Base-by-base conservation (phyloP, 495 filamentous ascomycete genomes). In the Penicillium longicatenatum region DNA sequence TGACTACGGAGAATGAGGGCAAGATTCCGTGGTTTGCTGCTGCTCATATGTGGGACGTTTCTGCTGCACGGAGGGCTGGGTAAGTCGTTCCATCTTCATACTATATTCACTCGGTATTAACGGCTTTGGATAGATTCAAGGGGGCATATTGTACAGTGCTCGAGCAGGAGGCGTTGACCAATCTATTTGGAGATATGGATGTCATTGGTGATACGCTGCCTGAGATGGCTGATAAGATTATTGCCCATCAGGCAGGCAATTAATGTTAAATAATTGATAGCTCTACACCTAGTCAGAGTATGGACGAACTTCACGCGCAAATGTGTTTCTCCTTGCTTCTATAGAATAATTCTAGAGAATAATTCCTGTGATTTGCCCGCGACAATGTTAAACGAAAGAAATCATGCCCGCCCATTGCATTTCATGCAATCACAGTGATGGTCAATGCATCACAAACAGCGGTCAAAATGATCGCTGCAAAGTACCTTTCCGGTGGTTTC, bases 211-310 rank as follows among this genome's bases (percentile, higher is more conserved):
- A 70, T 30, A 75, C 67, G 26, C 48, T 81, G 17, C 54, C 63
- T 4, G 70, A 64, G 31, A 74, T 79, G 56, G 78, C 77, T 6
- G 63, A 72, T 9, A 75, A 70, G 55, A 69, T 79, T 17, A 69
- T 74, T 53, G 70, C 58, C 12, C 26, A 50, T 17, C 64, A 66
- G 10, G 60, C 63, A 10, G 47, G 63, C 2, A 60, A 20, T 22
- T 45, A 35, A 14, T 39, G 31, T 10, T 35, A 9, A 1, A 35
- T 35, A 35, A 1, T 3, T 39, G 3, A 11, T n/a, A n/a, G 14
- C 14, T 12, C 37, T 12, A 39, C 14, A 5, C 6, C 17, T n/a
- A 17, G 31, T 35, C 6, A 35, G 12, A 26, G 26, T 6, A 26
- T 26, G 26, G 26, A 26, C 26, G n/a, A 26, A 26, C 7, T 5